Conservation (phyloP, 2,329 filamentous ascomycete genomes). For the Beauveria australis region DNA sequence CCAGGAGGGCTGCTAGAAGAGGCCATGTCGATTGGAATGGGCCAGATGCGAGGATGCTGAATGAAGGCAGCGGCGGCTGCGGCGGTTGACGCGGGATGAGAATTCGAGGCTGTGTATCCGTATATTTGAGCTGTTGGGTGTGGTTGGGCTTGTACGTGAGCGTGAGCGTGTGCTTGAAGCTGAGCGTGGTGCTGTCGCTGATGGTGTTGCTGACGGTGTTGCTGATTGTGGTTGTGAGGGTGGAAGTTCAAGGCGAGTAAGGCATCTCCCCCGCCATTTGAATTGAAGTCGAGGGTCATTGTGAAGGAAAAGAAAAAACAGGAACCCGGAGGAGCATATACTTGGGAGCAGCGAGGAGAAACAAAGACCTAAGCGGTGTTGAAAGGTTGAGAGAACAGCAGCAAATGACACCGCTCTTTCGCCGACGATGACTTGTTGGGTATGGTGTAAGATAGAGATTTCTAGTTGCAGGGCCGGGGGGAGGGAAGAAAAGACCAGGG, state of each 20-base stretch:
- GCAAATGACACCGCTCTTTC: conserved; percentile 38
- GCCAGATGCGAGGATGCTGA: conserved; percentile 35
- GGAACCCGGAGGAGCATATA: conserved; percentile 20
- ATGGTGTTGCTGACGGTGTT: conserved; percentile 35
- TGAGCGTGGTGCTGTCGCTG: conserved; percentile 18
- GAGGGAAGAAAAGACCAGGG: conserved; percentile 6
- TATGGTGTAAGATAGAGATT: conserved; percentile 14
- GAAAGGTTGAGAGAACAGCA: conserved; percentile 27
- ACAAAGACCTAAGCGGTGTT: conserved; percentile 13
- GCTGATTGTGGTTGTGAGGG: conserved; percentile 45
- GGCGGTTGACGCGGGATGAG: background rate
- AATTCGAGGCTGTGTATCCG: conserved; percentile 1
- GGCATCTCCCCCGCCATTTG: conserved; percentile 46
- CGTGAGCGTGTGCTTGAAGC: conserved; percentile 2
- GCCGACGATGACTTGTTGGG: conserved; percentile 12
- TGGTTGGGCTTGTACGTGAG: background rate
- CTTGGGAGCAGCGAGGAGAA: conserved; percentile 17
- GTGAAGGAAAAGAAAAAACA: conserved; percentile 28
- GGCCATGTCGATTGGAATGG: conserved; percentile 46
- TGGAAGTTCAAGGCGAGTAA: conserved; percentile 55
- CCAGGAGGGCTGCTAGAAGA: conserved; percentile 32
- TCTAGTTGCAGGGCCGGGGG: conserved; percentile 13
- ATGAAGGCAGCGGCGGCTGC: conserved; percentile 27
- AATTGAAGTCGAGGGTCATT: conserved; percentile 54
- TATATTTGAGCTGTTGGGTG: conserved; percentile 5